Evolutionary conservation across 1,139 yeast genomes (phyloP).

Genomic region (Taphrina populina): DNA sequence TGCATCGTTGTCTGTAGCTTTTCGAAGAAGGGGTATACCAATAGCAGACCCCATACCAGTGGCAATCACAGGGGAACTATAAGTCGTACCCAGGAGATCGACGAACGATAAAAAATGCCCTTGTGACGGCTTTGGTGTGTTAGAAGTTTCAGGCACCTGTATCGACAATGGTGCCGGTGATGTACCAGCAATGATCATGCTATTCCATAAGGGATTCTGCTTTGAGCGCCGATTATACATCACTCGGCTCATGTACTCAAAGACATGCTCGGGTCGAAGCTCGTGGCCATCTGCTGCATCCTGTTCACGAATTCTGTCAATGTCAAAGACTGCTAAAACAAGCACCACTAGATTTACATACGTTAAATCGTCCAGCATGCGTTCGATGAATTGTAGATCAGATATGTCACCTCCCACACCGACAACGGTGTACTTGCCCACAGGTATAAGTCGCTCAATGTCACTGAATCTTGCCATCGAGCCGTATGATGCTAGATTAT

Average conservation of each 20-base stretch:
- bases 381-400: slow-evolving; percentile 81
- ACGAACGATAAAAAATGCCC: slow-evolving; percentile 74
- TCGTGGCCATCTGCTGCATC: slow-evolving; percentile 80
- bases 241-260: slow-evolving; percentile 79
- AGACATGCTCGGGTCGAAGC: slow-evolving; percentile 80
- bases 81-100: slow-evolving; percentile 87
- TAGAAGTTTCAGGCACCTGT: slow-evolving; percentile 7
- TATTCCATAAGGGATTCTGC: slow-evolving; percentile 96
- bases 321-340: background rate
- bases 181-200: slow-evolving; percentile 80
- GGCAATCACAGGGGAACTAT: slow-evolving; percentile 82
- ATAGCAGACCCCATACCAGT: slow-evolving; percentile 96
- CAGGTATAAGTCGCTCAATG: slow-evolving; percentile 76
- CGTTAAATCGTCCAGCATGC: slow-evolving; percentile 74
- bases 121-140: slow-evolving; percentile 25
- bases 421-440: slow-evolving; percentile 82
- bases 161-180: slow-evolving; percentile 25
- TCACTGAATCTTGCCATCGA: slow-evolving; percentile 83
- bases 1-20: slow-evolving; percentile 78
- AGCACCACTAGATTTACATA: slow-evolving; percentile 35
- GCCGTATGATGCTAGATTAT: slow-evolving; percentile 82
- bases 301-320: slow-evolving; percentile 56
- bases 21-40: slow-evolving; percentile 88
- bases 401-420: slow-evolving; percentile 95
- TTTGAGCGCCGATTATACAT: slow-evolving; percentile 85